These are phyloP conservation scores for Kernera saxatilis DNA, from an alignment of 345 rosid genomes.

Conservation along the genomic window DNA sequence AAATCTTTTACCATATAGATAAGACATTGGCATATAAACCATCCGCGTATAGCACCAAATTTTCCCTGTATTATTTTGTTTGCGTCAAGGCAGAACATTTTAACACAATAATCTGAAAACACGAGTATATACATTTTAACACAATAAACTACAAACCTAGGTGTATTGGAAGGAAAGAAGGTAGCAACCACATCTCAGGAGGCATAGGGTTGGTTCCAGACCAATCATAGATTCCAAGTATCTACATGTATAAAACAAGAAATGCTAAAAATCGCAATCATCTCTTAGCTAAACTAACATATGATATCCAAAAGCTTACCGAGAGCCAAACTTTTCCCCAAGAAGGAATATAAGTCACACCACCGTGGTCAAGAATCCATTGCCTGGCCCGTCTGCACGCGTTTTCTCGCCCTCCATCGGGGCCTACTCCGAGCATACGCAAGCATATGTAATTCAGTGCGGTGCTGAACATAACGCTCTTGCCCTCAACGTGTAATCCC, in stretches of 20 bases:
- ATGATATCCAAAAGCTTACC: conserved; percentile 15
- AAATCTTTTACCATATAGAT: conserved; percentile 56
- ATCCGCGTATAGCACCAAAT: conserved; percentile 48
- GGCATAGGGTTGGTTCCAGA: conserved; percentile 62
- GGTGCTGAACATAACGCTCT: conserved; percentile 58
- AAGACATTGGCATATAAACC: conserved; percentile 60
- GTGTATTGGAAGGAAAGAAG: conserved; percentile 44
- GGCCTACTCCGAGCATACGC: conserved; percentile 47
- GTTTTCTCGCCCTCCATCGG: conserved; percentile 34
- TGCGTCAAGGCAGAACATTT: not conserved
- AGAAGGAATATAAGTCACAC: conserved; percentile 55
- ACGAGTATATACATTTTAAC: not conserved
- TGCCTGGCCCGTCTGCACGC: conserved; percentile 40
- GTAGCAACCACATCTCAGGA: conserved; percentile 74
- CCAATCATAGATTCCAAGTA: conserved; percentile 79
- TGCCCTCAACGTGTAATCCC: conserved; percentile 70
- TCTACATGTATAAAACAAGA: conserved; percentile 21
- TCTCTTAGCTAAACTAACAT: not conserved
- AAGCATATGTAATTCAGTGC: conserved; percentile 43
- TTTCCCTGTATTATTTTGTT: conserved; percentile 36
- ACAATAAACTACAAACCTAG: conserved; percentile 36
- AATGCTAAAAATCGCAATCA: not conserved
- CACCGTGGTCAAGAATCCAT: conserved; percentile 64
- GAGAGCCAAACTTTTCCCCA: conserved; percentile 88
- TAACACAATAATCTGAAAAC: not conserved